Conservation (phyloP, 805 yeast genomes). For the Tetrapisispora pingtungensis region DNA sequence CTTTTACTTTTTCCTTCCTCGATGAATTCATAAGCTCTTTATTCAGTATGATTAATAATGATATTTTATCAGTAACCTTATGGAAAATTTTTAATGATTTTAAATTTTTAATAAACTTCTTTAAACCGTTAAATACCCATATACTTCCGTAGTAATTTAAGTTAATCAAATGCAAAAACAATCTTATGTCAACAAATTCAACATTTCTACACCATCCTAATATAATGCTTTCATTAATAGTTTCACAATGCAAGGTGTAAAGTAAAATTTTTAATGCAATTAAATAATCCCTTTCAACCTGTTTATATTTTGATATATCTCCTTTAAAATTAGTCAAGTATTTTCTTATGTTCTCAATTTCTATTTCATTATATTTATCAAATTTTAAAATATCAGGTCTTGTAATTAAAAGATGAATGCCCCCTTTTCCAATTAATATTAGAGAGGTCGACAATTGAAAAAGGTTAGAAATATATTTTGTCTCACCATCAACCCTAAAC, state of each 20-base stretch:
- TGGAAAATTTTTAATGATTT: conserved; percentile 20
- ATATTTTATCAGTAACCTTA: conserved; percentile 12
- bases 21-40: conserved; percentile 1
- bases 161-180: conserved; percentile 20
- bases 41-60: conserved; percentile 6
- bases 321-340: conserved; percentile 6
- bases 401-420: conserved; percentile 12
- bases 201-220: conserved; percentile 14
- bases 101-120: conserved; percentile 13
- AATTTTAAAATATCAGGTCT: conserved; percentile 18
- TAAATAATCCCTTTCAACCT: conserved; percentile 15
- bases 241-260: conserved; percentile 16
- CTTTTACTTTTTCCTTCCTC: conserved; percentile 4
- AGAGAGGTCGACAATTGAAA: conserved; percentile 13
- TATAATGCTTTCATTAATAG: conserved; percentile 12
- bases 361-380: conserved; percentile 13
- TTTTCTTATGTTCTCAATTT: conserved; percentile 14
- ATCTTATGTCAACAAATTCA: conserved; percentile 18
- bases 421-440: conserved; percentile 12
- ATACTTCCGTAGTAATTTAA: conserved; percentile 21
- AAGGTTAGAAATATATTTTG: conserved; percentile 11
- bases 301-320: conserved; percentile 8
- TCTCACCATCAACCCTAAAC: conserved; percentile 20
- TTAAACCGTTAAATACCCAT: conserved; percentile 25
- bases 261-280: conserved; percentile 16